Evolutionary conservation across 495 filamentous ascomycete genomes (phyloP).

Genomic region (Chaetomidium leptoderma): DNA sequence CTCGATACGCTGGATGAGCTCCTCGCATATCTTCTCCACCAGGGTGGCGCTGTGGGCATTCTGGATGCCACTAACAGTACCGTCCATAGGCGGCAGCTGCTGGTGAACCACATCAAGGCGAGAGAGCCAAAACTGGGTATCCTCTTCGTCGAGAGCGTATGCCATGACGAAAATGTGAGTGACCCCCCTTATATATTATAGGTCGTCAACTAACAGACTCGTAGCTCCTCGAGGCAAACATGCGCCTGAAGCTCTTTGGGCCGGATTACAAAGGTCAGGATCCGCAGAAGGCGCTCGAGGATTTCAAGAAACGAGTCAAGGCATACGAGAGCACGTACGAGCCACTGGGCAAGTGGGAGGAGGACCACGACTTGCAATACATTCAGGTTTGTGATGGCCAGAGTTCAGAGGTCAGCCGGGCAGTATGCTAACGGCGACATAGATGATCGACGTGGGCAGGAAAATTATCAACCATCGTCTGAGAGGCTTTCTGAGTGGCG

Average conservation of each 20-base stretch:
- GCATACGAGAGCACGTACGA: slow-evolving; percentile 92
- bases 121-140: slow-evolving; percentile 85
- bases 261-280: slow-evolving; percentile 95
- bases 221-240: slow-evolving; percentile 83
- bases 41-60: slow-evolving; percentile 91
- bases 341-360: slow-evolving; percentile 86
- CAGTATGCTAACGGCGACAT: slow-evolving; percentile 13
- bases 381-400: slow-evolving; percentile 55
- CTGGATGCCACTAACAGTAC: slow-evolving; percentile 97
- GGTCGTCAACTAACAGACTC: slow-evolving; percentile 9
- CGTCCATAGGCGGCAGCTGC: slow-evolving; percentile 70
- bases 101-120: slow-evolving; percentile 77
- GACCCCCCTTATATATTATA: not conserved
- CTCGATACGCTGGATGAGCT: slow-evolving; percentile 89
- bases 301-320: slow-evolving; percentile 91
- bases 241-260: slow-evolving; percentile 94
- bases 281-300: slow-evolving; percentile 70
- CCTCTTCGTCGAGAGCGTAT: slow-evolving; percentile 90
- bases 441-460: slow-evolving; percentile 96
- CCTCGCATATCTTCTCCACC: slow-evolving; percentile 75
- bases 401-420: too few relatives aligned
- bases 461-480: slow-evolving; percentile 89
- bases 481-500: slow-evolving; percentile 82
- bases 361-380: slow-evolving; percentile 81
- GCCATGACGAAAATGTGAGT: slow-evolving; percentile 65